A percentile compares a stretch with the other conserved stretches of the same genome.
phyloP scores from a whole-genome alignment of 2,329 filamentous ascomycete genomes.

The Verticillium klebahnii region DNA sequence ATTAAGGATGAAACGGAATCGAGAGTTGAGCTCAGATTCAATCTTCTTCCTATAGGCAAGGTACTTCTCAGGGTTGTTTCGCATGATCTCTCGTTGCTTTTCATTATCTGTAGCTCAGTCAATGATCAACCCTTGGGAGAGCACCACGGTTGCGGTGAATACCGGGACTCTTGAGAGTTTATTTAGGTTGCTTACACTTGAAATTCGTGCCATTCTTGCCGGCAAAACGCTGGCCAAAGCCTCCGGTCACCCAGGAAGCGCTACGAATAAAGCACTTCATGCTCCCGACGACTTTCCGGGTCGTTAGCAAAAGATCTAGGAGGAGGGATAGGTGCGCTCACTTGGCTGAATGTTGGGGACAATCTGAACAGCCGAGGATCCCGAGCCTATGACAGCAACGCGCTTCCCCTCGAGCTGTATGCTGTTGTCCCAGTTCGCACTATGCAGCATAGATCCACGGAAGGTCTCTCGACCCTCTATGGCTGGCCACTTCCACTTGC shows the following conservation, averaged over 20 bases:
- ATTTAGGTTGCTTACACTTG: constrained; percentile 23
- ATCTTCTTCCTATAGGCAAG: constrained; percentile 43
- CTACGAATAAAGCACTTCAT: constrained; percentile 16
- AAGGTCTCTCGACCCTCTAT: constrained; percentile 38
- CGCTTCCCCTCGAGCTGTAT: constrained; percentile 21
- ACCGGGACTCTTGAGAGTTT: not conserved
- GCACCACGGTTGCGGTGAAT: no score
- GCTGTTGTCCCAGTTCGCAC: constrained; percentile 26
- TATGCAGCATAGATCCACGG: constrained; percentile 28
- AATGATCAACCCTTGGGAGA: not conserved
- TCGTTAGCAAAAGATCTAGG: not conserved
- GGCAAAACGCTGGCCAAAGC: constrained; percentile 41
- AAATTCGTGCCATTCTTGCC: constrained; percentile 42
- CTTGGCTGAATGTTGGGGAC: constrained; percentile 20
- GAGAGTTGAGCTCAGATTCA: constrained; percentile 44
- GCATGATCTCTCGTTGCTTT: constrained; percentile 41
- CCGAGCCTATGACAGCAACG: constrained; percentile 30
- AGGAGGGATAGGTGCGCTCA: not conserved
- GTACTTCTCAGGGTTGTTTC: constrained; percentile 49
- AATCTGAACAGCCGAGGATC: constrained; percentile 22
- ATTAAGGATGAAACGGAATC: constrained; percentile 49
- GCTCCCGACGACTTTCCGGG: constrained; percentile 2
- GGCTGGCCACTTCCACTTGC: constrained; percentile 36
- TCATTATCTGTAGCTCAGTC: constrained; percentile 16
- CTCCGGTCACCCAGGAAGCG: constrained; percentile 33